Percentiles rank a stretch among this genome's conserved stretches.
phyloP scores from a whole-genome alignment of 1,284 basidiomycete genomes.

The Puccinia coronata region DNA sequence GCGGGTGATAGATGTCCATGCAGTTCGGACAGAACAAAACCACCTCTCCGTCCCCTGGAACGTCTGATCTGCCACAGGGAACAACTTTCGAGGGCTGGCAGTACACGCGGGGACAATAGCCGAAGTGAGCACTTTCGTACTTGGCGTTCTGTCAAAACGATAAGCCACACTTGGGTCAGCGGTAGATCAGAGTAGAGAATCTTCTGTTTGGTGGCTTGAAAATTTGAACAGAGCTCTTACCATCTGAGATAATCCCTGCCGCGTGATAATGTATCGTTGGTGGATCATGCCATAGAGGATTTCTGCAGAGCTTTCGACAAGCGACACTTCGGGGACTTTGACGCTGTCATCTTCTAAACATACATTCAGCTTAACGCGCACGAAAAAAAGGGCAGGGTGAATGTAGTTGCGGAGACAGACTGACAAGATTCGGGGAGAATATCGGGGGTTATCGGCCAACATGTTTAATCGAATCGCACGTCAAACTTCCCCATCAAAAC shows the following conservation, averaged over 20 bases:
- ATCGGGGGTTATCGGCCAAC: too few relatives aligned
- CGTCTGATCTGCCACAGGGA: conserved; percentile 91
- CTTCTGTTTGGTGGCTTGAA: background rate
- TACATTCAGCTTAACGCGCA: conserved; percentile 1
- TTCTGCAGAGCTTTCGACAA: conserved; percentile 96
- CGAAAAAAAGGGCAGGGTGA: background rate
- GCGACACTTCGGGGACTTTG: conserved; percentile 79
- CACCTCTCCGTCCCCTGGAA: conserved; percentile 97
- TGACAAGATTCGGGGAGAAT: too few relatives aligned
- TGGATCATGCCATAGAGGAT: conserved; percentile 96
- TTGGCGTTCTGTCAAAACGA: conserved; percentile 74
- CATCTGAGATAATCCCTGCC: conserved; percentile 92
- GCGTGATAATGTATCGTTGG: conserved; percentile 93
- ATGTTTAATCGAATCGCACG: too few relatives aligned
- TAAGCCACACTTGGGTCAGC: conserved; percentile 12
- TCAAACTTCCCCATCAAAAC: too few relatives aligned
- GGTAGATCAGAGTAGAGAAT: background rate
- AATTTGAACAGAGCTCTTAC: conserved; percentile 61
- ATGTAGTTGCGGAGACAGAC: background rate
- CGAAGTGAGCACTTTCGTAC: conserved; percentile 90
- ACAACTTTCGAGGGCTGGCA: conserved; percentile 87
- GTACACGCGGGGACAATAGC: conserved; percentile 91
- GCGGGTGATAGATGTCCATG: conserved; percentile 93
- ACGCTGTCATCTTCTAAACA: conserved; percentile 80
- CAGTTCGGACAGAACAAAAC: conserved; percentile 99